These are phyloP conservation scores for Oryza coarctata DNA, from an alignment of 176 grass and related monocot genomes.

Conservation along the genomic window DNA sequence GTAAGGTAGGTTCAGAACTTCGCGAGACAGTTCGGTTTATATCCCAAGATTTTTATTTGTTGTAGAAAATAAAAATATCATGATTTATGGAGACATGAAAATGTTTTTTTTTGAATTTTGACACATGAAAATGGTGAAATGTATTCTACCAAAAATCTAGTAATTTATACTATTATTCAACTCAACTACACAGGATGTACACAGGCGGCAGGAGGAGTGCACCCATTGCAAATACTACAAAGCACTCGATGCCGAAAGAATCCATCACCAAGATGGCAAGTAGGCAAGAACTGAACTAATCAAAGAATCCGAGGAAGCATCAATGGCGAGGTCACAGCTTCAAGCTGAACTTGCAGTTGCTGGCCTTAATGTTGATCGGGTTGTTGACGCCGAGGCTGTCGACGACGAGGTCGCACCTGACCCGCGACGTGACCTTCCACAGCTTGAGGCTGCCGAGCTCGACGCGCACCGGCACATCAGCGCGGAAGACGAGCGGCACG, in stretches of 20 bases:
- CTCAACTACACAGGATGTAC: constrained; percentile 44
- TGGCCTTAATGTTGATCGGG: constrained; percentile 89
- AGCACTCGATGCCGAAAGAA: constrained; percentile 29
- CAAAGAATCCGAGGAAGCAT: constrained; percentile 5
- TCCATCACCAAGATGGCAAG: constrained; percentile 5
- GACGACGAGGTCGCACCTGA: constrained; percentile 69
- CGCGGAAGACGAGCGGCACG: constrained; percentile 68
- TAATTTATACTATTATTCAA: constrained; percentile 26
- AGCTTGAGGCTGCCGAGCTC: constrained; percentile 58
- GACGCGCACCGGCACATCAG: constrained; percentile 67
- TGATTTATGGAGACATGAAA: not conserved
- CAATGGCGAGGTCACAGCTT: constrained; percentile 48
- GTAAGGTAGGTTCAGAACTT: not conserved
- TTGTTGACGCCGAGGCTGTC: constrained; percentile 64
- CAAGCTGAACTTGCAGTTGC: constrained; percentile 83
- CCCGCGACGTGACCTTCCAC: constrained; percentile 65
- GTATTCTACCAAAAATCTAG: not conserved
- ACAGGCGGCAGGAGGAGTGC: constrained; percentile 18
- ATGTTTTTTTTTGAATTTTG: no score
- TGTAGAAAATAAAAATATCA: not conserved
- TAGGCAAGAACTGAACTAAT: not conserved
- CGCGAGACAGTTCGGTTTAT: not conserved
- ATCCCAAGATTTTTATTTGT: no score
- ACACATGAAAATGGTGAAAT: not conserved
- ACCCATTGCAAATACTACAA: constrained; percentile 10